Conservation (phyloP, 345 rosid species). For the Geranium rotundifolium region DNA sequence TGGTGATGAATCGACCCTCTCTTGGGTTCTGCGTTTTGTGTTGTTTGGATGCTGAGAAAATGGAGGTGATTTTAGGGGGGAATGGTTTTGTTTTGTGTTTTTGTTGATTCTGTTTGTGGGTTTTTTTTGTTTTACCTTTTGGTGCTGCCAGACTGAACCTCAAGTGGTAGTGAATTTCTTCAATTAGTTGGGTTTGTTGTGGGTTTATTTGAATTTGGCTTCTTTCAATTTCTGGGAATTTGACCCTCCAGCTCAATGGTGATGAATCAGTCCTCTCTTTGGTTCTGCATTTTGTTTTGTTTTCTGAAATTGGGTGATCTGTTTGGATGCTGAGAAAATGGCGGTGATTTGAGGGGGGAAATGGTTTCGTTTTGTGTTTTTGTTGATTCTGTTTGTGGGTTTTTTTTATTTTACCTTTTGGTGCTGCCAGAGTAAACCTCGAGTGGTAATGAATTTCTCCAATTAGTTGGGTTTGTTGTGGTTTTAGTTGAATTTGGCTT, state of each 20-base stretch:
- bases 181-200: background rate
- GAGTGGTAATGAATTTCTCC: background rate
- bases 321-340: background rate
- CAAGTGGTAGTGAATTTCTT: background rate
- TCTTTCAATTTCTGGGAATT: no score
- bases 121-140: no score
- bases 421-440: no score
- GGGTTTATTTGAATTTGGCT: no score
- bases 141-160: no score
- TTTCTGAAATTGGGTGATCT: background rate
- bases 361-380: no score
- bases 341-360: no score
- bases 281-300: background rate
- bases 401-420: no score
- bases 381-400: background rate
- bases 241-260: slow-evolving; percentile 73
- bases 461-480: background rate
- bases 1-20: slow-evolving; percentile 27
- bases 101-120: no score
- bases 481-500: background rate
- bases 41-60: no score
- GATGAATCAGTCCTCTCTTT: background rate
- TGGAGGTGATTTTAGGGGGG: no score
- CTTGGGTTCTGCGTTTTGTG: background rate
- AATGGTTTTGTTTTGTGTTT: no score